Conservation (phyloP, 306 rosid genomes). For the Adenanthera pavonina region DNA sequence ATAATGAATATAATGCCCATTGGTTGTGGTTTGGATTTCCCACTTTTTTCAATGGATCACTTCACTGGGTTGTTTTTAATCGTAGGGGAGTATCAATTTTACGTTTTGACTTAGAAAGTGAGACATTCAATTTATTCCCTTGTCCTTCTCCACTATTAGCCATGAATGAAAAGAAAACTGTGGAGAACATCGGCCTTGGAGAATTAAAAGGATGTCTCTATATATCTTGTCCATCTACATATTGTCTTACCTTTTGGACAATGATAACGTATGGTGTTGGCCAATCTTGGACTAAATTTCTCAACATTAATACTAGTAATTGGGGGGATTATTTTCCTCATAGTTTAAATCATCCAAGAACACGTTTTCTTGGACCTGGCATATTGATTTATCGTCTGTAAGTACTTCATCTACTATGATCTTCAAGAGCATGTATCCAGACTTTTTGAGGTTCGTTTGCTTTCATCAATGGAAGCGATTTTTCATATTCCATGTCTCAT, state of each 20-base stretch:
- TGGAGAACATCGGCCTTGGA: not conserved
- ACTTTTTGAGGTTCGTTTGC: not conserved
- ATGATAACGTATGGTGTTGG: not conserved
- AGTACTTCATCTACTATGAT: not conserved
- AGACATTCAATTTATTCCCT: slow-evolving; percentile 31
- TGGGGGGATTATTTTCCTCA: not conserved
- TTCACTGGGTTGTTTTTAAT: slow-evolving; percentile 17
- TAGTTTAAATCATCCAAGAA: not conserved
- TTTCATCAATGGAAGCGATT: not conserved
- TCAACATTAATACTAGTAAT: not conserved
- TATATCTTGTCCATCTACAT: not conserved
- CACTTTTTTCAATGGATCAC: slow-evolving; percentile 29
- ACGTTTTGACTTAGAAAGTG: slow-evolving; percentile 32
- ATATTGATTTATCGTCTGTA: not conserved
- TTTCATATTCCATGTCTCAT: slow-evolving; percentile 14
- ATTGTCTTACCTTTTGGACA: not conserved
- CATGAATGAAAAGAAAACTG: not conserved
- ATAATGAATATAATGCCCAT: not conserved
- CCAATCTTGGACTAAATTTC: not conserved
- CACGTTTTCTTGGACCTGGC: not conserved
- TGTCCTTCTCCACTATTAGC: not conserved
- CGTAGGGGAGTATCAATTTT: not conserved
- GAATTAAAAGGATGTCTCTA: not conserved
- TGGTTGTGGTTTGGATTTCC: not conserved
- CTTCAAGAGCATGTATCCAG: not conserved